These are phyloP conservation scores for Thalassiosira profunda DNA, from an alignment of 108 stramenopile genomes.

Conservation along the genomic window DNA sequence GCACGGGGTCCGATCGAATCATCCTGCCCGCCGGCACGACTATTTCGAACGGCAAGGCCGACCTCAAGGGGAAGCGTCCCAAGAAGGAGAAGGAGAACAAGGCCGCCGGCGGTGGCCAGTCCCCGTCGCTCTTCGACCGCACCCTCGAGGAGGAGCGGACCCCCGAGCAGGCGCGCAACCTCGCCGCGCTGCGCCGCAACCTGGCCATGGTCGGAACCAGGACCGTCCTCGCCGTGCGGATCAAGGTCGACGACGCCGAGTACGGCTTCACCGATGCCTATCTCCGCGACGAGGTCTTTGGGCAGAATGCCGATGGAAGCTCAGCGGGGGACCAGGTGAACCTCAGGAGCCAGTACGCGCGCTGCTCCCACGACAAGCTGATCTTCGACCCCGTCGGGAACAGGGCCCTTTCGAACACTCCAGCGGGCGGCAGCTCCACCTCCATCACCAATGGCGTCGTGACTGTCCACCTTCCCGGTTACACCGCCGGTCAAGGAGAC, in stretches of 20 bases:
- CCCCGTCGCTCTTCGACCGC: no score
- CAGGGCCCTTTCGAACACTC: no score
- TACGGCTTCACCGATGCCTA: background rate
- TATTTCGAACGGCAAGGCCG: background rate
- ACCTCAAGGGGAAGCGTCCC: background rate
- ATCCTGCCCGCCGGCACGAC: no score
- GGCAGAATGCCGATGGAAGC: no score
- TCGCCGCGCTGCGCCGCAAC: background rate
- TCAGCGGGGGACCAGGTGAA: slow-evolving; percentile 17
- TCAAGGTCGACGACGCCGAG: slow-evolving; percentile 7
- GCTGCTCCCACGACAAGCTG: slow-evolving; percentile 43
- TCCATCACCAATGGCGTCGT: slow-evolving; percentile 4
- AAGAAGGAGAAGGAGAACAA: slow-evolving; percentile 1
- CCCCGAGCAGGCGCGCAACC: background rate
- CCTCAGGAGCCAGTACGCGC: slow-evolving; percentile 23
- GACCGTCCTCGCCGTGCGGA: slow-evolving; percentile 35
- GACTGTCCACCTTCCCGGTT: background rate
- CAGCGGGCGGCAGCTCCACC: background rate
- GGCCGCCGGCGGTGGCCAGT: background rate
- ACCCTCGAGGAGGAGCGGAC: background rate
- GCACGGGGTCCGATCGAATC: background rate
- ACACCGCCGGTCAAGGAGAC: background rate
- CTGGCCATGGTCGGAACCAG: slow-evolving; percentile 7
- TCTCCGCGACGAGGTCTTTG: slow-evolving; percentile 6
- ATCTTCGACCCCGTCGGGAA: slow-evolving; percentile 9